A percentile compares a stretch with the other conserved stretches of the same genome.
Conservation (phyloP, 257 asterid genomes). For the Forsythia suspensa region DNA sequence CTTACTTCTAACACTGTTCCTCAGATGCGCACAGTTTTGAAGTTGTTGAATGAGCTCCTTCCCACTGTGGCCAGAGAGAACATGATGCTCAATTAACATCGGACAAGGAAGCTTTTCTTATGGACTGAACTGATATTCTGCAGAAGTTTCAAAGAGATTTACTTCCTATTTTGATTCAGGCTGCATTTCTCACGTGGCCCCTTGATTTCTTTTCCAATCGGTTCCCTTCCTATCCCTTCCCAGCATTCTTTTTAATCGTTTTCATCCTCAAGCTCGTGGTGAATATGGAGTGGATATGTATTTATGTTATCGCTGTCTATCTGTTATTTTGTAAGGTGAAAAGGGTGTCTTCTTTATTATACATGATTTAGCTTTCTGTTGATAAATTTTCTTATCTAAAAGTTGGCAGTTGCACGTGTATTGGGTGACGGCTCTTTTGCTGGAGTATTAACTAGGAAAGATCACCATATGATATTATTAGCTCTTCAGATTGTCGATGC, state of each 20-base stretch:
- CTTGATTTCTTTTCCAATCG: background rate
- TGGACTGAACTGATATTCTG: constrained; percentile 67
- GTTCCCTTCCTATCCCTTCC: background rate
- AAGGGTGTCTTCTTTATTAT: constrained; percentile 4
- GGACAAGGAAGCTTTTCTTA: constrained; percentile 65
- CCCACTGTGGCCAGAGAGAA: constrained; percentile 48
- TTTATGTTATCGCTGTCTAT: constrained; percentile 78
- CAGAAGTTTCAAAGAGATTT: constrained; percentile 75
- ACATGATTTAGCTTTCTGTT: background rate
- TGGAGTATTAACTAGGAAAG: constrained; percentile 84
- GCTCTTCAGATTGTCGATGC: constrained; percentile 82
- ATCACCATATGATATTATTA: constrained; percentile 61
- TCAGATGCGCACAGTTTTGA: constrained; percentile 75
- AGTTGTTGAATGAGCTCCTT: constrained; percentile 82
- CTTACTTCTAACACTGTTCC: constrained; percentile 18
- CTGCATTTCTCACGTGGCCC: constrained; percentile 19
- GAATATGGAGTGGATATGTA: constrained; percentile 69
- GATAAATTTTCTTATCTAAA: constrained; percentile 17
- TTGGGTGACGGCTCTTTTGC: constrained; percentile 74
- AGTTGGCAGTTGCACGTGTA: constrained; percentile 3
- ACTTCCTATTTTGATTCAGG: constrained; percentile 83
- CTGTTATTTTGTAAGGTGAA: constrained; percentile 83
- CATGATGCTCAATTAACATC: constrained; percentile 45
- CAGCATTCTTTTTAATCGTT: constrained; percentile 22
- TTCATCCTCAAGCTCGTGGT: constrained; percentile 69